phyloP scores from a whole-genome alignment of 441 rosid species.

The Euphorbia celastroides region DNA sequence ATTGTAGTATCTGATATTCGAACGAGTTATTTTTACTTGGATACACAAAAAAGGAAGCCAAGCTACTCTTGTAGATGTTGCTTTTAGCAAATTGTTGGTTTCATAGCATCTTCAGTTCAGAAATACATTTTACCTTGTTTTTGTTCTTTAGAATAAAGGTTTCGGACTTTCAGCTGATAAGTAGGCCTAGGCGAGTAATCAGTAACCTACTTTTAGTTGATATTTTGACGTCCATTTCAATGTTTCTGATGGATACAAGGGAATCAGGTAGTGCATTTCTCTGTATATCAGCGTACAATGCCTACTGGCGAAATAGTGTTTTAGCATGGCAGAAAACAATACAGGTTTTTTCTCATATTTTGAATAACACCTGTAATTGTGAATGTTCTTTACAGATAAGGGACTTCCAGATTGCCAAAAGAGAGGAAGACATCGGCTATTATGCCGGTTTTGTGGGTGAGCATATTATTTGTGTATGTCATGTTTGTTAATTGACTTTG shows the following conservation, averaged over 20 bases:
- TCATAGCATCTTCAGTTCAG: not conserved
- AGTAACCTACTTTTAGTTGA: too few species aligned
- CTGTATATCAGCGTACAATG: not conserved
- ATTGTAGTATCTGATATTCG: not conserved
- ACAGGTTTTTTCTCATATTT: not conserved
- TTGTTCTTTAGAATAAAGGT: too few species aligned
- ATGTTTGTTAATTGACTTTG: not conserved
- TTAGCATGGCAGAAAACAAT: not conserved
- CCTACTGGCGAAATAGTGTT: not conserved
- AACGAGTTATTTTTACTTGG: not conserved
- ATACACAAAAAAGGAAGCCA: not conserved
- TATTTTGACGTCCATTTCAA: too few species aligned
- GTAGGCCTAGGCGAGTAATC: too few species aligned
- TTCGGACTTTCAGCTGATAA: too few species aligned
- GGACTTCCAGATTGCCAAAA: conserved; percentile 46
- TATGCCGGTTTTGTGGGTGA: conserved; percentile 59
- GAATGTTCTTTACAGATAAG: conserved; percentile 29
- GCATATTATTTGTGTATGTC: conserved; percentile 4
- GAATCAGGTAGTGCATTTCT: not conserved
- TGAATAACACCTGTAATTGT: not conserved
- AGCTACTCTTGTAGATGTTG: not conserved
- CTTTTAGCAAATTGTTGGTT: not conserved
- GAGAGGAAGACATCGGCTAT: conserved; percentile 57
- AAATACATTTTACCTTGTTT: not conserved
- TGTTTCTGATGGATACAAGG: too few species aligned